phyloP scores from a whole-genome alignment of 2,329 filamentous ascomycete genomes.

The Fusarium udum region DNA sequence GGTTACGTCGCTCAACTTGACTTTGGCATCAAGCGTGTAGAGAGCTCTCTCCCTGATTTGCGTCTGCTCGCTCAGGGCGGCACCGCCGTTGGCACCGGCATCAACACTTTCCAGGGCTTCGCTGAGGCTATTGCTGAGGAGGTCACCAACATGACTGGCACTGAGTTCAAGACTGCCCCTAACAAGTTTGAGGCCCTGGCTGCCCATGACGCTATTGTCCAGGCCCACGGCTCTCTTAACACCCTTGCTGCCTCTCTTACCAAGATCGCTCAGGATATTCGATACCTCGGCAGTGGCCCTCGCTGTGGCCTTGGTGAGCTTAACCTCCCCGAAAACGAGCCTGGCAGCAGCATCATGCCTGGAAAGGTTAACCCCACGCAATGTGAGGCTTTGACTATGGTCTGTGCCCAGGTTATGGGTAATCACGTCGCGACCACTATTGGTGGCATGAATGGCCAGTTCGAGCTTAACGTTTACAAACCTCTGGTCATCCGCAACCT shows the following conservation, averaged over 20 bases:
- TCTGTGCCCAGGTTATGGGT: slow-evolving; percentile 97
- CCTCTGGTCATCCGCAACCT: slow-evolving; percentile 95
- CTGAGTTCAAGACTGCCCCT: slow-evolving; percentile 92
- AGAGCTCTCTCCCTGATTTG: slow-evolving; percentile 84
- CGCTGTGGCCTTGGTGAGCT: slow-evolving; percentile 96
- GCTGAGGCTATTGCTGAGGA: slow-evolving; percentile 92
- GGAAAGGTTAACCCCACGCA: slow-evolving; percentile 99
- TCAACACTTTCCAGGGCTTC: slow-evolving; percentile 98
- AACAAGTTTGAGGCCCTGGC: slow-evolving; percentile 99
- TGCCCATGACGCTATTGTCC: slow-evolving; percentile 94
- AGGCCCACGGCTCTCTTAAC: slow-evolving; percentile 93
- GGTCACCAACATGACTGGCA: slow-evolving; percentile 91
- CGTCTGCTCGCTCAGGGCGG: slow-evolving; percentile 92
- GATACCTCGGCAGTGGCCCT: slow-evolving; percentile 94
- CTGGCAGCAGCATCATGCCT: slow-evolving; percentile 97
- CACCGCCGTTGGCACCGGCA: slow-evolving; percentile 94
- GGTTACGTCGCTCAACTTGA: slow-evolving; percentile 96
- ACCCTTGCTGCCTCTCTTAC: slow-evolving; percentile 90
- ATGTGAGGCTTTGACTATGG: slow-evolving; percentile 97
- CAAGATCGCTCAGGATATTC: slow-evolving; percentile 98
- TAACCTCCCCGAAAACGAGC: slow-evolving; percentile 95
- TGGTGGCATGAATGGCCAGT: slow-evolving; percentile 96
- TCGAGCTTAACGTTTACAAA: slow-evolving; percentile 99
- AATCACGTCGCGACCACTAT: slow-evolving; percentile 95
- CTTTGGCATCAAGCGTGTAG: slow-evolving; percentile 86